A percentile compares a stretch with the other conserved stretches of the same genome.
Evolutionary conservation across 495 filamentous ascomycete genomes (phyloP).

Genomic region (Mytilinidion resinicola): DNA sequence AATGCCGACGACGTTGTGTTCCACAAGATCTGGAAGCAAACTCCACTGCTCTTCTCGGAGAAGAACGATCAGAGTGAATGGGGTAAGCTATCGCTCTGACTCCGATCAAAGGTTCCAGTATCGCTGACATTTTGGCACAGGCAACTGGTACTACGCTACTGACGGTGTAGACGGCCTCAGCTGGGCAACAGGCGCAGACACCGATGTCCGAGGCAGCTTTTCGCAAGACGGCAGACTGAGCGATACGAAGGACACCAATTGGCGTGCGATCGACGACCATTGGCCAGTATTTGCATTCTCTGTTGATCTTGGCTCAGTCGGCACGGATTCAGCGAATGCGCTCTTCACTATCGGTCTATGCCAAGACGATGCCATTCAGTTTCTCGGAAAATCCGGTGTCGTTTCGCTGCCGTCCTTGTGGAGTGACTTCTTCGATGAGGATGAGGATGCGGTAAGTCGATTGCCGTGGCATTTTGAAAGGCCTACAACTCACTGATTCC

Average conservation of each 20-base stretch:
- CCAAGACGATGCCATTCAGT: slow-evolving; percentile 51
- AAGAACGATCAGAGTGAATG: slow-evolving; percentile 72
- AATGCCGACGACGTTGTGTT: slow-evolving; percentile 43
- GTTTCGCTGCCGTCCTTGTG: slow-evolving; percentile 45
- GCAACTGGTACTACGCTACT: slow-evolving; percentile 47
- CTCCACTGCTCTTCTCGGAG: slow-evolving; percentile 64
- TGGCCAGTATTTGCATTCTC: slow-evolving; percentile 55
- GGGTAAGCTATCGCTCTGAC: slow-evolving; percentile 52
- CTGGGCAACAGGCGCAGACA: slow-evolving; percentile 46
- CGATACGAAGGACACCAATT: slow-evolving; percentile 46
- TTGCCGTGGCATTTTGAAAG: not conserved
- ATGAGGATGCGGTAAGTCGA: slow-evolving; percentile 50
- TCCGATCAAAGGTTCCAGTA: not conserved
- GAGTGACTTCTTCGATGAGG: slow-evolving; percentile 49
- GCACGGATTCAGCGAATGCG: slow-evolving; percentile 32
- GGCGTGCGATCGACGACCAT: slow-evolving; percentile 45
- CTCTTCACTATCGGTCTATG: slow-evolving; percentile 51
- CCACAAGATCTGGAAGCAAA: slow-evolving; percentile 55
- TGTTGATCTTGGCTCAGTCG: slow-evolving; percentile 45
- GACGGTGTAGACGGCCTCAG: slow-evolving; percentile 41
- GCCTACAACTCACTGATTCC: slow-evolving; percentile 2
- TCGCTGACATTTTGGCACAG: no score
- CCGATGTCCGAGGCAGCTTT: slow-evolving; percentile 46
- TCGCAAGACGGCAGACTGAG: slow-evolving; percentile 38
- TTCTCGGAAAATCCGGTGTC: slow-evolving; percentile 38